Conservation (phyloP, 2,329 filamentous ascomycete genomes). For the Talaromyces sp. region DNA sequence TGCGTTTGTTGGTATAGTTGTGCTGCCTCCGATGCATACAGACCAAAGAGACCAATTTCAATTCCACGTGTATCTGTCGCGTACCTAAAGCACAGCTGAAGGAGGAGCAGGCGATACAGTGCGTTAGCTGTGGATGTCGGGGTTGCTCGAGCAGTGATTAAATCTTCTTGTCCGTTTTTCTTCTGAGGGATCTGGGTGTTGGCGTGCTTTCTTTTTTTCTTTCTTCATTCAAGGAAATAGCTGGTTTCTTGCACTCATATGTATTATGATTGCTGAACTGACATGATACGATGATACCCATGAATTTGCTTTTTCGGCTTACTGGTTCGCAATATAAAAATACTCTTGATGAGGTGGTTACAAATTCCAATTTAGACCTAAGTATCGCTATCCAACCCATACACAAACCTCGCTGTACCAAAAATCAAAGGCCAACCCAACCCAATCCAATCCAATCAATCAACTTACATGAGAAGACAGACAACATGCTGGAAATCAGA, state of each 20-base stretch:
- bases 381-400: background rate
- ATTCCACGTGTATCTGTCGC: slow-evolving; percentile 93
- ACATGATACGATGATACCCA: slow-evolving; percentile 14
- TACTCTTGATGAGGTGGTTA: background rate
- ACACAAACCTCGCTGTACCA: background rate
- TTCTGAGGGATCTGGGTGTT: background rate
- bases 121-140: slow-evolving; percentile 90
- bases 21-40: slow-evolving; percentile 96
- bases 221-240: background rate
- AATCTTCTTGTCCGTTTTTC: background rate
- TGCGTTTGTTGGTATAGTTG: slow-evolving; percentile 53
- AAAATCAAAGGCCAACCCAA: background rate
- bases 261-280: slow-evolving; percentile 15
- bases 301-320: slow-evolving; percentile 1
- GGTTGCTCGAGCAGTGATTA: slow-evolving; percentile 86
- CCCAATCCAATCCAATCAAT: background rate
- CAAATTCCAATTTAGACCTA: slow-evolving; percentile 6
- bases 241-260: background rate
- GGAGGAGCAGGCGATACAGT: slow-evolving; percentile 86
- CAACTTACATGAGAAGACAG: background rate
- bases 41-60: slow-evolving; percentile 99
- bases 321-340: background rate
- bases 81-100: slow-evolving; percentile 88
- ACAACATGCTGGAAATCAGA: background rate
- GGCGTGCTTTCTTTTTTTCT: background rate